Evolutionary conservation across 805 yeast genomes (phyloP).

Genomic region (Wickerhamomyces subpelliculosus): DNA sequence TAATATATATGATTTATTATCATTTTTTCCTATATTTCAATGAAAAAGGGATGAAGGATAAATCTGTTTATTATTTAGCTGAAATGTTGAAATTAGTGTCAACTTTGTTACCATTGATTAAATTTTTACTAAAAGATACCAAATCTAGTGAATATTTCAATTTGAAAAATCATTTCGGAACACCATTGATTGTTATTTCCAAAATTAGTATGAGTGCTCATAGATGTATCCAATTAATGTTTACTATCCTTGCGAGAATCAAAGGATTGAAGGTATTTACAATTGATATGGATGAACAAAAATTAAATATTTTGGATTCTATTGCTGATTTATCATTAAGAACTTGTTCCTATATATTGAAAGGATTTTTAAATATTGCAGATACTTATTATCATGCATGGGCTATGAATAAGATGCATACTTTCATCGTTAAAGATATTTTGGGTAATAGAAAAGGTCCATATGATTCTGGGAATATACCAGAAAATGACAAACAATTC

Average conservation of each 20-base stretch:
- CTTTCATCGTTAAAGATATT: conserved; percentile 9
- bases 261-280: conserved; percentile 13
- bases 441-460: neutral
- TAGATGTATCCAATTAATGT: conserved; percentile 13
- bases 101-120: neutral
- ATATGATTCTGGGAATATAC: conserved; percentile 7
- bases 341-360: conserved; percentile 1
- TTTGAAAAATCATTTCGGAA: conserved; percentile 16
- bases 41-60: neutral
- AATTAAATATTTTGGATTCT: conserved; percentile 7
- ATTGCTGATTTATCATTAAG: conserved; percentile 2
- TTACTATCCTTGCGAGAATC: conserved; percentile 11
- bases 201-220: conserved; percentile 16
- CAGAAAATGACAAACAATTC: conserved; percentile 6
- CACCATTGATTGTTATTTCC: conserved; percentile 11
- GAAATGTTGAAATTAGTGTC: conserved; percentile 3
- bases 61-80: conserved; percentile 10
- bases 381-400: conserved; percentile 21
- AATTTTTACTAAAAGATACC: neutral
- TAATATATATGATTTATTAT: neutral
- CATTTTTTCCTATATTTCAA: neutral
- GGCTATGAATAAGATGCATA: conserved; percentile 18
- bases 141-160: conserved; percentile 7
- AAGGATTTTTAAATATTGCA: conserved; percentile 8
- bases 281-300: neutral